Conservation (phyloP, 2,329 filamentous ascomycete species). For the Colletotrichum eremochloae region DNA sequence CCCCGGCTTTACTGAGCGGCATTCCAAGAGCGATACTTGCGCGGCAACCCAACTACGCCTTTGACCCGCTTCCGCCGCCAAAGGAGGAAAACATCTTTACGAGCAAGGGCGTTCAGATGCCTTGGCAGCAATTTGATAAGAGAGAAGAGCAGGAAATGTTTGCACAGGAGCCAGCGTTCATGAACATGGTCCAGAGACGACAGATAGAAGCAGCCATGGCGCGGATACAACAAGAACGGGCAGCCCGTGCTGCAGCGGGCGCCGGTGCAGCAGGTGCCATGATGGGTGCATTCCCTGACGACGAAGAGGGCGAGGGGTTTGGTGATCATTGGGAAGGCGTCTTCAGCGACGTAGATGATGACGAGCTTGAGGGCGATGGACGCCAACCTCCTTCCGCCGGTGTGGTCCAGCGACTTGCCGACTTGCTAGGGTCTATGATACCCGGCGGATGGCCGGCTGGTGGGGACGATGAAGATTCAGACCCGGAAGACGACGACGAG, state of each 20-base stretch:
- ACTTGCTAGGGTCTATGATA: slow-evolving; percentile 29
- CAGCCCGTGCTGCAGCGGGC: not conserved
- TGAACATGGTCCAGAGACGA: slow-evolving; percentile 29
- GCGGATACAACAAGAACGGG: not conserved
- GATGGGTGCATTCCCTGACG: slow-evolving; percentile 35
- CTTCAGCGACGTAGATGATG: slow-evolving; percentile 38
- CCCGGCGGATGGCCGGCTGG: slow-evolving; percentile 41
- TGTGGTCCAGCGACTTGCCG: slow-evolving; percentile 31
- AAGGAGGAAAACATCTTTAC: slow-evolving; percentile 67
- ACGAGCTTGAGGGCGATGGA: slow-evolving; percentile 26
- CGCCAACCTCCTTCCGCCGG: slow-evolving; percentile 24
- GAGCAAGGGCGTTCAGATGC: slow-evolving; percentile 55
- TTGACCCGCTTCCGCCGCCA: slow-evolving; percentile 84
- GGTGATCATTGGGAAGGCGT: slow-evolving; percentile 39
- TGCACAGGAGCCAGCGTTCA: slow-evolving; percentile 23
- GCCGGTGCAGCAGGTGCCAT: slow-evolving; percentile 23
- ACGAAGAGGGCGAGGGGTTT: slow-evolving; percentile 20
- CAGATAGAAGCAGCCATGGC: slow-evolving; percentile 18
- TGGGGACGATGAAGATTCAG: slow-evolving; percentile 33
- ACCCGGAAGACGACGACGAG: slow-evolving; percentile 31
- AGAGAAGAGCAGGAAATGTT: slow-evolving; percentile 14
- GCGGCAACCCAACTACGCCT: slow-evolving; percentile 77
- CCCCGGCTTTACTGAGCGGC: slow-evolving; percentile 76
- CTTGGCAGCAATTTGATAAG: slow-evolving; percentile 54
- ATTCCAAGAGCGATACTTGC: slow-evolving; percentile 76